These are phyloP conservation scores for Phytophthora europaea DNA, from an alignment of 352 stramenopile genomes.

Conservation along the genomic window DNA sequence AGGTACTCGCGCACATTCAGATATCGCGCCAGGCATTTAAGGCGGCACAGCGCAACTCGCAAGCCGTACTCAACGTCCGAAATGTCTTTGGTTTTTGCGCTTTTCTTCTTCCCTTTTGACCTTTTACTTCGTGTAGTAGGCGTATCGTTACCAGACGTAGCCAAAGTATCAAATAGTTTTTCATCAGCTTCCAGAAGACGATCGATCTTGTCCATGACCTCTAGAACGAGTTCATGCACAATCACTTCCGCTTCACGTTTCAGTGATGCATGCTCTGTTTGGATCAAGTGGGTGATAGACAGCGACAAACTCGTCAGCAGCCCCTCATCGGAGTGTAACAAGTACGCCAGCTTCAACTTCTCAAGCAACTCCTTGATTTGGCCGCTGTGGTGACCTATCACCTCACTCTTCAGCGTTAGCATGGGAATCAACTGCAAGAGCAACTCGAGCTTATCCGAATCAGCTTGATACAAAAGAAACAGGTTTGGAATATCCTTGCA, in stretches of 20 bases:
- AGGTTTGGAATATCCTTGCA: constrained; percentile 86
- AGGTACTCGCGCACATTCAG: constrained; percentile 77
- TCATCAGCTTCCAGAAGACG: constrained; percentile 64
- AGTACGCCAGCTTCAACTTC: constrained; percentile 80
- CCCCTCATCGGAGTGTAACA: constrained; percentile 74
- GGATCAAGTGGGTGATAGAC: constrained; percentile 74
- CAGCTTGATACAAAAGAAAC: constrained; percentile 80
- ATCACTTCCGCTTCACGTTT: constrained; percentile 84
- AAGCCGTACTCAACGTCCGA: constrained; percentile 80
- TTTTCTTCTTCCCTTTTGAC: constrained; percentile 35
- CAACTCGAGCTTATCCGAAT: constrained; percentile 81
- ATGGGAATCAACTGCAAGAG: constrained; percentile 84
- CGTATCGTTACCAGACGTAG: constrained; percentile 21
- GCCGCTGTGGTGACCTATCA: constrained; percentile 74
- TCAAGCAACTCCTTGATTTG: constrained; percentile 80
- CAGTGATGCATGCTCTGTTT: constrained; percentile 80
- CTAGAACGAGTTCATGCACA: constrained; percentile 78
- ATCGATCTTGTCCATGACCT: constrained; percentile 71
- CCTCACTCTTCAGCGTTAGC: constrained; percentile 64
- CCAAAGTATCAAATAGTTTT: constrained; percentile 39
- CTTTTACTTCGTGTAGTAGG: constrained; percentile 44
- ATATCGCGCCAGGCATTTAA: constrained; percentile 72
- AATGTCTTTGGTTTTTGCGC: constrained; percentile 53
- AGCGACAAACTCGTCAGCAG: constrained; percentile 74
- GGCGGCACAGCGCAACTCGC: constrained; percentile 61